Percentiles rank a stretch among this genome's conserved stretches.
Evolutionary conservation across 2,329 filamentous ascomycete species (phyloP).

Genomic region (Claviceps capensis): DNA sequence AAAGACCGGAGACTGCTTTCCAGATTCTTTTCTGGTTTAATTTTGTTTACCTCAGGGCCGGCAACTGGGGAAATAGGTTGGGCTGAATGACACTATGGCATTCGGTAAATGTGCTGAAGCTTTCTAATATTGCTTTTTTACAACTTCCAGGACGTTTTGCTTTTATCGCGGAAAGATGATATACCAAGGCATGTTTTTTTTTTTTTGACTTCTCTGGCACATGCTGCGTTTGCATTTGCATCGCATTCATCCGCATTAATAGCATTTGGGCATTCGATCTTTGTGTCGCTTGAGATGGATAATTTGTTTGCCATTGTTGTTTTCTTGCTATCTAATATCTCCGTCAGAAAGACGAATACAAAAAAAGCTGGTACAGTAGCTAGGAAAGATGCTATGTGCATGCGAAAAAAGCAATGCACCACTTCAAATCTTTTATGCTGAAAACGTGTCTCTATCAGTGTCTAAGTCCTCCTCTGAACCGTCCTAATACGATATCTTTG

Average conservation of each 20-base stretch:
- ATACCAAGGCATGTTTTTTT: not conserved
- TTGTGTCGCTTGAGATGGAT: not conserved
- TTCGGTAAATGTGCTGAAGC: not conserved
- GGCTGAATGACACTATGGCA: too few relatives aligned
- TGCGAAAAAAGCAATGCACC: not conserved
- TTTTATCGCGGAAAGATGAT: not conserved
- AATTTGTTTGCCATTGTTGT: not conserved
- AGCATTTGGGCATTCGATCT: not conserved
- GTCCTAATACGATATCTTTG: too few relatives aligned
- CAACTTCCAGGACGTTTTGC: not conserved
- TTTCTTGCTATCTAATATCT: not conserved
- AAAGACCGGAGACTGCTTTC: not conserved
- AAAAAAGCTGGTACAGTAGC: not conserved
- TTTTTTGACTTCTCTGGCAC: not conserved
- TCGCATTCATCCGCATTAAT: not conserved
- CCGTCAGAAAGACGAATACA: not conserved
- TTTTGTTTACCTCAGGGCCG: not conserved
- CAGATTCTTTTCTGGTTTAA: too few relatives aligned
- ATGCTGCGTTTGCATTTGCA: not conserved
- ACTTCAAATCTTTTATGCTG: too few relatives aligned
- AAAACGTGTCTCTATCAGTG: too few relatives aligned
- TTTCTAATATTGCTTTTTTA: not conserved
- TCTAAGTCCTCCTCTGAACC: too few relatives aligned
- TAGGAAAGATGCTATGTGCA: slow-evolving; percentile 1
- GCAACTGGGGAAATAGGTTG: not conserved